phyloP scores from a whole-genome alignment of 1,284 basidiomycete species.

The Cryptococcus maquisensis region DNA sequence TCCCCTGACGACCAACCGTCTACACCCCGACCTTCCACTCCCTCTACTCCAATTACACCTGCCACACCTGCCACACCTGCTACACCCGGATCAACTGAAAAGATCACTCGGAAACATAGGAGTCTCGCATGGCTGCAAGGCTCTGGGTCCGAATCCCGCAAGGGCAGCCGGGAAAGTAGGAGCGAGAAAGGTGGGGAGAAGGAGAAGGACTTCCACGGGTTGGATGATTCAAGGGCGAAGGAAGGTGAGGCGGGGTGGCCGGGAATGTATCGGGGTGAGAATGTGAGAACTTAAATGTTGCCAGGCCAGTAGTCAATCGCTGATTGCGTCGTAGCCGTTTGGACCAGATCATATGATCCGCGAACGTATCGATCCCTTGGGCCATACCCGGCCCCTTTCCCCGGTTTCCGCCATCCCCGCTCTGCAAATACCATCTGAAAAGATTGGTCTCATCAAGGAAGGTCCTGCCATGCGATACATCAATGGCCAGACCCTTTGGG shows the following conservation, averaged over 20 bases:
- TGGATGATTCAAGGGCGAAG: constrained; percentile 25
- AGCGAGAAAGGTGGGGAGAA: not conserved
- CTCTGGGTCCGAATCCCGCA: too few relatives aligned
- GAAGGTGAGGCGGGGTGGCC: constrained; percentile 63
- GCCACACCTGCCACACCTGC: too few relatives aligned
- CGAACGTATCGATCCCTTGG: constrained; percentile 76
- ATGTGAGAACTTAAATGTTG: constrained; percentile 48
- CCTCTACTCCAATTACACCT: too few relatives aligned
- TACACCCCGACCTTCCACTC: too few relatives aligned
- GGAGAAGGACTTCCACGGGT: constrained; percentile 31
- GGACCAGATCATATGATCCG: constrained; percentile 63
- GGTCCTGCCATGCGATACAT: constrained; percentile 49
- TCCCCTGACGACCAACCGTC: too few relatives aligned
- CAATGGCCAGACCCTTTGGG: constrained; percentile 47
- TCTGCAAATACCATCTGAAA: constrained; percentile 60
- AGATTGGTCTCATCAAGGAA: constrained; percentile 54
- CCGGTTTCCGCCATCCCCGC: constrained; percentile 62
- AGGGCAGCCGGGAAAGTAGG: too few relatives aligned
- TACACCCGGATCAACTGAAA: not conserved
- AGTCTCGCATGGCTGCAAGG: too few relatives aligned
- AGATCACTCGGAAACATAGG: too few relatives aligned
- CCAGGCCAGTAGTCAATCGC: not conserved
- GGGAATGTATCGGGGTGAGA: constrained; percentile 55
- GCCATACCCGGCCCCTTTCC: constrained; percentile 74
- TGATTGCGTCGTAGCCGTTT: constrained; percentile 23